These are phyloP conservation scores for Kluyveromyces siamensis DNA, from an alignment of 805 yeast species.

Conservation along the genomic window DNA sequence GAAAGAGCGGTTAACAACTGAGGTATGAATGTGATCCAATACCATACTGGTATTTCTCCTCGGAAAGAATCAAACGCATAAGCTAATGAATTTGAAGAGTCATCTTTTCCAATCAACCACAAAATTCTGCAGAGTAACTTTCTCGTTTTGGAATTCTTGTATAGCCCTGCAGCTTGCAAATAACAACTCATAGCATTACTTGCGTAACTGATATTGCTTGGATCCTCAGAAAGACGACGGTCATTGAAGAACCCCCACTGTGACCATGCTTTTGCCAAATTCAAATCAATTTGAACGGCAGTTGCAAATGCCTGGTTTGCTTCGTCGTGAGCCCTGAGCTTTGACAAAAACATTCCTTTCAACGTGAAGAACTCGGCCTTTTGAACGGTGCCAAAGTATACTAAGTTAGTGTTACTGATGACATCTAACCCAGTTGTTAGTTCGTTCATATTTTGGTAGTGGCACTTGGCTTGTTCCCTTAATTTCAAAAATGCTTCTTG, in stretches of 20 bases:
- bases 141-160: slow-evolving; percentile 86
- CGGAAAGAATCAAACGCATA: slow-evolving; percentile 85
- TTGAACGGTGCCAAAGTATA: slow-evolving; percentile 93
- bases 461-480: slow-evolving; percentile 96
- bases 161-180: slow-evolving; percentile 93
- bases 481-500: slow-evolving; percentile 95
- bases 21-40: slow-evolving; percentile 96
- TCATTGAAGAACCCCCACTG: slow-evolving; percentile 98
- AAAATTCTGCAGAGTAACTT: slow-evolving; percentile 79
- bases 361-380: slow-evolving; percentile 96
- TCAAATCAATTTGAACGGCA: slow-evolving; percentile 91
- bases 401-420: slow-evolving; percentile 90
- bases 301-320: slow-evolving; percentile 98
- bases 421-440: slow-evolving; percentile 93
- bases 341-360: slow-evolving; percentile 96
- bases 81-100: slow-evolving; percentile 67
- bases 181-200: slow-evolving; percentile 93
- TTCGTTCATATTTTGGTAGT: slow-evolving; percentile 85
- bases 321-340: slow-evolving; percentile 81
- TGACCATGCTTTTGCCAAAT: slow-evolving; percentile 97
- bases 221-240: slow-evolving; percentile 73
- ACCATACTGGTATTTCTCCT: slow-evolving; percentile 98
- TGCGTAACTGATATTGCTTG: slow-evolving; percentile 73
- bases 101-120: slow-evolving; percentile 91
- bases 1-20: slow-evolving; percentile 84